Percentiles rank a stretch among this genome's conserved stretches.
phyloP scores from a whole-genome alignment of 2,329 filamentous ascomycete genomes.

The Fusarium sp. region DNA sequence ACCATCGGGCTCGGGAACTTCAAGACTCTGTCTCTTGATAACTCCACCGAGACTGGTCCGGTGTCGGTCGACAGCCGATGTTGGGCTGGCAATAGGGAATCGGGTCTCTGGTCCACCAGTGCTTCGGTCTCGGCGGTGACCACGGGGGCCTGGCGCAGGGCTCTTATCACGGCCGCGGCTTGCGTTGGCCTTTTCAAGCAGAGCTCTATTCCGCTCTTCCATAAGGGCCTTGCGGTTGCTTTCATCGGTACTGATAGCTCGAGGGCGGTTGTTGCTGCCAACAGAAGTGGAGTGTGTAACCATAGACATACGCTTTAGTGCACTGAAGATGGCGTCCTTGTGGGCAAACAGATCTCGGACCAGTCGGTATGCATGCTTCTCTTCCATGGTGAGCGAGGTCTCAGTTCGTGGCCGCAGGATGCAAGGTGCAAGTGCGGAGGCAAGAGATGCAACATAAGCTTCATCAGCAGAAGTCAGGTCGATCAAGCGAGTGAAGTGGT shows the following conservation, averaged over 20 bases:
- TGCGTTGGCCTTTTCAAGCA: constrained; percentile 72
- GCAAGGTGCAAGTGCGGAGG: constrained; percentile 80
- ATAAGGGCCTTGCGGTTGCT: constrained; percentile 93
- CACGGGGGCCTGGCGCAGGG: constrained; percentile 69
- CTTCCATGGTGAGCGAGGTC: constrained; percentile 92
- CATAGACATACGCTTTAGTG: constrained; percentile 88
- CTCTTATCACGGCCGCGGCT: constrained; percentile 78
- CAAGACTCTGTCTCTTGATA: constrained; percentile 75
- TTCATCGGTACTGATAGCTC: constrained; percentile 94
- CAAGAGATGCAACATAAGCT: constrained; percentile 78
- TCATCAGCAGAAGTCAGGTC: constrained; percentile 97
- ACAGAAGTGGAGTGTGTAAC: constrained; percentile 71
- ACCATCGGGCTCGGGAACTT: constrained; percentile 75
- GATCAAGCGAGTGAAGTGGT: constrained; percentile 95
- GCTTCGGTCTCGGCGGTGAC: constrained; percentile 84
- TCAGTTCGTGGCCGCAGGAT: constrained; percentile 88
- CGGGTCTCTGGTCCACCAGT: constrained; percentile 77
- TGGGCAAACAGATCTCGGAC: constrained; percentile 91
- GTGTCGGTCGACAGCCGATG: constrained; percentile 61
- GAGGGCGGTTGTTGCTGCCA: constrained; percentile 67
- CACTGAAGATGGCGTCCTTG: constrained; percentile 95
- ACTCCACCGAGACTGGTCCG: constrained; percentile 59
- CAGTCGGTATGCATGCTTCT: constrained; percentile 90
- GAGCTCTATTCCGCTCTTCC: constrained; percentile 88
- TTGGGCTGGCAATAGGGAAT: constrained; percentile 82